Conservation (phyloP, 2,329 filamentous ascomycete genomes). For the Microcera coccophila region DNA sequence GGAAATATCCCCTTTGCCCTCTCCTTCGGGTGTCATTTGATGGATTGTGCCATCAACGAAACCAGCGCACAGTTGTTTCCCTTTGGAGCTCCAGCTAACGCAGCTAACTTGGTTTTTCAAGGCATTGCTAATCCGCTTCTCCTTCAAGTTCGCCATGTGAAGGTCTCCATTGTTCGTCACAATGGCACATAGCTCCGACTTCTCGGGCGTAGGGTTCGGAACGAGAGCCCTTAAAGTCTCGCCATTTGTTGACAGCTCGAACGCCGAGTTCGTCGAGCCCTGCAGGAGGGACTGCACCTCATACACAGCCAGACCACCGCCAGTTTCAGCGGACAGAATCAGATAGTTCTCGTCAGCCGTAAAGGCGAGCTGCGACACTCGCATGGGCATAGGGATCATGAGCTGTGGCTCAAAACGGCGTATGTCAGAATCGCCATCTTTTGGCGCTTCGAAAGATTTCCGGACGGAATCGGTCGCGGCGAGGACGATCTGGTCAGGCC, state of each 20-base stretch:
- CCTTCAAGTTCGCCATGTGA: constrained; percentile 75
- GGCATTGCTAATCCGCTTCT: constrained; percentile 57
- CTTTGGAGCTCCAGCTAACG: constrained; percentile 85
- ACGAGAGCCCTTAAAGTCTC: constrained; percentile 68
- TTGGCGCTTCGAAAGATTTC: constrained; percentile 63
- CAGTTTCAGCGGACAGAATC: constrained; percentile 74
- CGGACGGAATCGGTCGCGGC: constrained; percentile 74
- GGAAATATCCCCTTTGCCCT: constrained; percentile 72
- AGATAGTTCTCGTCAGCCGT: constrained; percentile 84
- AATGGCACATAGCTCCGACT: constrained; percentile 71
- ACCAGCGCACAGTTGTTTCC: constrained; percentile 89
- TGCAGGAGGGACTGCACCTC: constrained; percentile 65
- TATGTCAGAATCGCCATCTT: constrained; percentile 59
- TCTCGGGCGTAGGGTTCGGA: constrained; percentile 74
- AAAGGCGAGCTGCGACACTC: constrained; percentile 85
- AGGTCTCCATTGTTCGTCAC: constrained; percentile 79
- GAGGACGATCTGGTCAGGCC: constrained; percentile 73
- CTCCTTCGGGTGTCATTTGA: constrained; percentile 81
- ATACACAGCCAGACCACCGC: constrained; percentile 80
- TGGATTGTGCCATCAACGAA: constrained; percentile 72
- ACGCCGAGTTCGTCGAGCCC: constrained; percentile 62
- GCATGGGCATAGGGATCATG: constrained; percentile 66
- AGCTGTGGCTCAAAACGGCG: constrained; percentile 70
- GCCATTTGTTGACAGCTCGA: constrained; percentile 74
- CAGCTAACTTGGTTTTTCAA: constrained; percentile 76